Conservation (phyloP, 805 yeast genomes). For the Candida arabinofermentans region DNA sequence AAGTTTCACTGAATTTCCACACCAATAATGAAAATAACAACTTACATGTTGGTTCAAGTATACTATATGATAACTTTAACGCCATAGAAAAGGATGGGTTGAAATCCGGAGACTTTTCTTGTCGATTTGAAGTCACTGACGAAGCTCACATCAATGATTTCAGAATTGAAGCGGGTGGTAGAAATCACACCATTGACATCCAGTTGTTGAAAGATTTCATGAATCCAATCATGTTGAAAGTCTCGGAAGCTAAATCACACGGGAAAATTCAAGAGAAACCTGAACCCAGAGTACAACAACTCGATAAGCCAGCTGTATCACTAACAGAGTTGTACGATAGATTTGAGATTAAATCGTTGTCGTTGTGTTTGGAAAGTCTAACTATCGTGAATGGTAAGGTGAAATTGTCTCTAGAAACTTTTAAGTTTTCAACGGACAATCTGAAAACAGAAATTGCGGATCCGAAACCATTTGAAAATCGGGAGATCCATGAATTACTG, state of each 20-base stretch:
- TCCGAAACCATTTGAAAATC: neutral
- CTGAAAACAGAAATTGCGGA: slow-evolving; percentile 3
- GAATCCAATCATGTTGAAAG: neutral
- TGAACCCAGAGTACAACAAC: neutral
- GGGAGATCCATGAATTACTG: slow-evolving; percentile 9
- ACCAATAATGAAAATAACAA: neutral
- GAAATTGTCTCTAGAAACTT: slow-evolving; percentile 4
- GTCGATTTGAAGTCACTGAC: neutral
- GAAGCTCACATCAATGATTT: neutral
- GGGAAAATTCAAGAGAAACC: neutral
- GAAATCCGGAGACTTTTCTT: neutral
- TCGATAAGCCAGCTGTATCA: neutral
- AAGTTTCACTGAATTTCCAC: neutral
- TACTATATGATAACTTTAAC: neutral
- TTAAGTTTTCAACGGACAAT: slow-evolving; percentile 8
- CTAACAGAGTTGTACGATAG: slow-evolving; percentile 3
- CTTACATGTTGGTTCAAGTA: neutral
- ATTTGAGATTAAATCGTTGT: slow-evolving; percentile 2
- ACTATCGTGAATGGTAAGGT: slow-evolving; percentile 1
- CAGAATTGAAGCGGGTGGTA: slow-evolving; percentile 2
- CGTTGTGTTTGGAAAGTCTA: slow-evolving; percentile 8
- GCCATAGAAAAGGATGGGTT: neutral
- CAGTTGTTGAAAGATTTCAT: neutral
- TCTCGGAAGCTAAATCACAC: no score
- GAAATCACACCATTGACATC: slow-evolving; percentile 4